Percentiles rank a stretch among this genome's conserved stretches.
These are phyloP conservation scores for Tricholoma flavovirens DNA, from an alignment of 768 basidiomycete genomes.

Conservation along the genomic window DNA sequence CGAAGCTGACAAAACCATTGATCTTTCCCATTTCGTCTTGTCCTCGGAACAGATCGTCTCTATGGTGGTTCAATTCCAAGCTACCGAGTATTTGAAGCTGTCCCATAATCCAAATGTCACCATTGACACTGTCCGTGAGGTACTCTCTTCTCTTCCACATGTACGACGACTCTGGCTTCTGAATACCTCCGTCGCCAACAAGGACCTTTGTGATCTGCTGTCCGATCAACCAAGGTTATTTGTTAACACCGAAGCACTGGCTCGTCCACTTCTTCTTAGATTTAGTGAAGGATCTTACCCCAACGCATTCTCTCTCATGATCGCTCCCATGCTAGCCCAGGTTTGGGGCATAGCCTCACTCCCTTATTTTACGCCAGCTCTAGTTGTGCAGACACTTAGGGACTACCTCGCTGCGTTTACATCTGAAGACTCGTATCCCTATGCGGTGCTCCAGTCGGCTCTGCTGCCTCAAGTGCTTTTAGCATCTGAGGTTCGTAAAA, in stretches of 20 bases:
- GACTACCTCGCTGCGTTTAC: conserved; percentile 4
- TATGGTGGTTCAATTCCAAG: conserved; percentile 4
- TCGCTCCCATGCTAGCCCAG: not conserved
- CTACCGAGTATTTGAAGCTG: conserved; percentile 19
- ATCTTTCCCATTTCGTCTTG: conserved; percentile 22
- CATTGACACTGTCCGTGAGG: conserved; percentile 14
- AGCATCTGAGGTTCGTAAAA: conserved; percentile 11
- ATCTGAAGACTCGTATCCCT: not conserved
- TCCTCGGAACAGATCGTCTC: conserved; percentile 19
- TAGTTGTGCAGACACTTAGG: conserved; percentile 19
- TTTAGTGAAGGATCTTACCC: conserved; percentile 9
- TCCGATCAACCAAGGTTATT: conserved; percentile 21
- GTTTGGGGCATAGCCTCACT: conserved; percentile 9
- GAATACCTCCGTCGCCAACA: conserved; percentile 18
- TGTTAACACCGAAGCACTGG: conserved; percentile 20
- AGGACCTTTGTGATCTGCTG: conserved; percentile 19
- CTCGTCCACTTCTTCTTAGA: conserved; percentile 22
- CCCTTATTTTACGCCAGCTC: conserved; percentile 22
- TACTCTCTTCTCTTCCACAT: conserved; percentile 16
- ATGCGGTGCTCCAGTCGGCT: not conserved
- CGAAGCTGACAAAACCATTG: conserved; percentile 8
- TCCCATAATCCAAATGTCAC: conserved; percentile 22
- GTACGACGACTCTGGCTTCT: conserved; percentile 23
- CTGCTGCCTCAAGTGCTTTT: conserved; percentile 13
- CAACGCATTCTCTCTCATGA: conserved; percentile 16